Base-by-base conservation (phyloP, 768 basidiomycete genomes). In the Tephrocybe rancida region DNA sequence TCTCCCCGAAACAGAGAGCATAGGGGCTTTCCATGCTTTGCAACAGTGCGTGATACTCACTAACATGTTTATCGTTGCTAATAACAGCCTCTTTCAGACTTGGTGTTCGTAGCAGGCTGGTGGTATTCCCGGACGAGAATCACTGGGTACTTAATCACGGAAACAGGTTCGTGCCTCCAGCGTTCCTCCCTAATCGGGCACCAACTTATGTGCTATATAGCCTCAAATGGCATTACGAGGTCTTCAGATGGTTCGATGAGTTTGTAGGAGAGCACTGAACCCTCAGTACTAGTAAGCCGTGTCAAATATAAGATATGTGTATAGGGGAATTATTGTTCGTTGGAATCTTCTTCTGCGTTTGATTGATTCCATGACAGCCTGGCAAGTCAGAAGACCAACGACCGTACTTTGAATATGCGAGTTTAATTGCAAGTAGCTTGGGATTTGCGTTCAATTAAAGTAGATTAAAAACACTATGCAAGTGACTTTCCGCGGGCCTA, bases 181-280 rank as follows among this genome's bases (percentile, higher is more conserved):
- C 39, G 50, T 22, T n/a, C 24, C 32, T 35, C n/a, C 2, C 21
- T 26, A n/a, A n/a, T n/a, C 18, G 5, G 18, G 2, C 30, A 19
- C 6, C 13, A 0, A 43, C 37, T 41, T 9, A 49, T 42, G 14
- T 49, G 27, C 11, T 29, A 24, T 22, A 9, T 29, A 90, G 91
- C 65, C 72, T 96, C 67, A 93, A 94, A 67, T 98, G 96, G 96
- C 92, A 98, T 71, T 77, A 89, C 59, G 96, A 99, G 67, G 88
- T 98, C 11, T 88, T 99, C 73, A 79, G 83, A 55, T 98, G 93
- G 93, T 87, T 97, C 56, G 83, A 88, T 52, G 70, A 83, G 63
- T 90, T 79, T 61, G 76, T 87, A 11, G 85, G 82, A 14, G 64
- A 74, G 44, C 45, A 64, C 7, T 43, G 18, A 48, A 3, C 14